phyloP scores from a whole-genome alignment of 2,329 filamentous ascomycete species.

The Aspergillus aculeatinus region DNA sequence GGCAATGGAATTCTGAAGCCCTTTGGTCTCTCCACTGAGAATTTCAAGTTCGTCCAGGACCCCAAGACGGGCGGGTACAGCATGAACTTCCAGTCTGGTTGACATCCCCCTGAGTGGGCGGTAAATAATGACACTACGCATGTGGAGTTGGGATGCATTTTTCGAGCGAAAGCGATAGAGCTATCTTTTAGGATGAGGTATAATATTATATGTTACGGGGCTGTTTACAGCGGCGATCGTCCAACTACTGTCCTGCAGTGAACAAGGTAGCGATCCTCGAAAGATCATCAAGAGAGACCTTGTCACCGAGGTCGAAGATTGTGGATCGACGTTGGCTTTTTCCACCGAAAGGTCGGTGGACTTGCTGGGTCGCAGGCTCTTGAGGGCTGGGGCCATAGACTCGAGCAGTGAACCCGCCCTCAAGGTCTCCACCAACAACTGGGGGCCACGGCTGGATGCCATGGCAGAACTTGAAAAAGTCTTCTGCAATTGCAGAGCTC shows the following conservation, averaged over 20 bases:
- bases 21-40: conserved; percentile 90
- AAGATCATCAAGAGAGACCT: conserved; percentile 26
- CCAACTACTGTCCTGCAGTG: neutral
- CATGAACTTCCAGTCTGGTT: conserved; percentile 69
- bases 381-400: conserved; percentile 28
- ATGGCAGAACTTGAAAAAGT: conserved; percentile 42
- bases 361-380: conserved; percentile 8
- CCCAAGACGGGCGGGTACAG: conserved; percentile 88
- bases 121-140: neutral
- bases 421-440: conserved; percentile 16
- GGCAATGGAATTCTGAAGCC: conserved; percentile 90
- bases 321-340: conserved; percentile 23
- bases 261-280: conserved; percentile 20
- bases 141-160: neutral
- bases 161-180: neutral
- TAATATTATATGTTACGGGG: neutral
- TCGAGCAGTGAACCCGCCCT: conserved; percentile 25
- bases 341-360: conserved; percentile 21
- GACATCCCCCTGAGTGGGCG: neutral
- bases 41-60: conserved; percentile 92
- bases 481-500: conserved; percentile 35
- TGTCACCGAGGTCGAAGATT: conserved; percentile 24
- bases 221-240: neutral
- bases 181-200: neutral
- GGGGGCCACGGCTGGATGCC: conserved; percentile 36